Base-by-base conservation (phyloP, 306 rosid species). In the Malus orientalis region DNA sequence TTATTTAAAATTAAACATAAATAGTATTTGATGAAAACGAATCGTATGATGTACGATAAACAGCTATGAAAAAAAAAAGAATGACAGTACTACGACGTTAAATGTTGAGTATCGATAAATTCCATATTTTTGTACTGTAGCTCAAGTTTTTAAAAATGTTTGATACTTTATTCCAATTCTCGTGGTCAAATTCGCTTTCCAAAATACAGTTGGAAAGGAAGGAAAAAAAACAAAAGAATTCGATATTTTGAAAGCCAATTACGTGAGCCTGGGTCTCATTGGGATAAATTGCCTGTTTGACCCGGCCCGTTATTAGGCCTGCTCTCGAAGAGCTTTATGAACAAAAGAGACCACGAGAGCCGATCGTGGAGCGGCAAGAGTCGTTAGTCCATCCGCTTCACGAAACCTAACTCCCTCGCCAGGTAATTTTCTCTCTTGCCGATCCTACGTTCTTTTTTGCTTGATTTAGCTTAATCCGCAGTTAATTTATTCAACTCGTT, bases 321-420 rank as follows among this genome's bases (percentile, higher is more conserved):
- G 2, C 55, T 4, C 33, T 57, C 66, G 67, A 14, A 18, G 29
- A 8, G 22, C 58, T 23, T 3, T 42, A 23, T 69, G 73, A 45
- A 13, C 19, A 0, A 13, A 15, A 4, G 11, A 69, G 70, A 20
- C 18, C 42, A n/a, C 58, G 20, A 59, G 40, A 42, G 40, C 76
- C 40, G 16, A 22, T 55, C 45, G 66, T 27, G 15, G 29, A 27
- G 69, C 23, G 40, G 69, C 59, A 74, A 29, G 70, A 8, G 70
- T 62, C 70, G 70, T 64, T 16, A 61, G 13, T 62, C 13, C 78
- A 62, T 62, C 78, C 7, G n/a, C 69, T 30, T 33, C 42, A 61
- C 57, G 55, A 73, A 73, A 74, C 58, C 77, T 74, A 74, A 61
- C 55, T 42, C 20, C 23, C 15, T 68, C 11, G 12, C 44, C 74